phyloP scores from a whole-genome alignment of 2,329 filamentous ascomycete species.

The Hymenoscyphus albidus region DNA sequence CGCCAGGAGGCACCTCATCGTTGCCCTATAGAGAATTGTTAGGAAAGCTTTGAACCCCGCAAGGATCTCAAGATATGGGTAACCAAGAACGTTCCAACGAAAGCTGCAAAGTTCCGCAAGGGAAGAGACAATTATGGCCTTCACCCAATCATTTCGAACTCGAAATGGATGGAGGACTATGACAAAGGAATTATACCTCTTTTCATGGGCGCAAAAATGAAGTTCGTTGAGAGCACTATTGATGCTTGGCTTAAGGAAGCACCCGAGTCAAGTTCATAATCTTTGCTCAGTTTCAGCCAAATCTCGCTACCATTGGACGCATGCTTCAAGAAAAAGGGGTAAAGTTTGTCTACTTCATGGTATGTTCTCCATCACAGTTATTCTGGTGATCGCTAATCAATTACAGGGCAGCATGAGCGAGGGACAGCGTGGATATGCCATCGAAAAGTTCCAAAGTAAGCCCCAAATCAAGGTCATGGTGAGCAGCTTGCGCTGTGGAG shows the following conservation, averaged over 20 bases:
- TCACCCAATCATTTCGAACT: neutral
- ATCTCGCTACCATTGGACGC: constrained; percentile 45
- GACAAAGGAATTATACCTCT: constrained; percentile 20
- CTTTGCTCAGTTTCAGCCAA: constrained; percentile 53
- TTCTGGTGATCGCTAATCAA: too few relatives aligned
- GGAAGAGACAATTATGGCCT: constrained; percentile 5
- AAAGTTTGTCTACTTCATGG: constrained; percentile 36
- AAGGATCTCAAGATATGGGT: neutral
- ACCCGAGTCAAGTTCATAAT: constrained; percentile 51
- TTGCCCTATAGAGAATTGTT: neutral
- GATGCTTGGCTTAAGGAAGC: constrained; percentile 39
- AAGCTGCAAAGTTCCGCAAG: neutral
- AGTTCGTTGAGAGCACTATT: constrained; percentile 30
- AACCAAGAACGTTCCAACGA: neutral
- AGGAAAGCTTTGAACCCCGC: neutral
- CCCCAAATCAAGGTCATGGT: constrained; percentile 40
- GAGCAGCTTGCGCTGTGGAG: constrained; percentile 51
- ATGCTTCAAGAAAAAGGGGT: constrained; percentile 47
- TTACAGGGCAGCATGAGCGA: constrained; percentile 46
- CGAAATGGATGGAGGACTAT: constrained; percentile 12
- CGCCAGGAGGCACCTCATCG: too few relatives aligned
- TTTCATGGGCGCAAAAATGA: constrained; percentile 37
- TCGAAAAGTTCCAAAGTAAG: constrained; percentile 42
- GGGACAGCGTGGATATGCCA: constrained; percentile 40
- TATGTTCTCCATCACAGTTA: constrained; percentile 23